Percentiles rank a stretch among this genome's conserved stretches.
Evolutionary conservation across 768 basidiomycete species (phyloP).

Genomic region (Suillus placidus): DNA sequence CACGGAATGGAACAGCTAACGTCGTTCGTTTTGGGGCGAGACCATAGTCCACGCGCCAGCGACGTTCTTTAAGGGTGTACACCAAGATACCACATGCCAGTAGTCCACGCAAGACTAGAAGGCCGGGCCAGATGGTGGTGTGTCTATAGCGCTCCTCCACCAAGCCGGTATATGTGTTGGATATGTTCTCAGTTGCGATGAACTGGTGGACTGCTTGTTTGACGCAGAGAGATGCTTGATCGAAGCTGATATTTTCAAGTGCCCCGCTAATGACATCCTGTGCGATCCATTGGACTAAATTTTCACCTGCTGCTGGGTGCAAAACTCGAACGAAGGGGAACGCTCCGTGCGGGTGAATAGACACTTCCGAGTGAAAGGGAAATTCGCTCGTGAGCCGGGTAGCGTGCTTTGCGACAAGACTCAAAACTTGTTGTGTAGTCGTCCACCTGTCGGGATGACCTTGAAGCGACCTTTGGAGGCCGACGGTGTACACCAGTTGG

Average conservation of each 20-base stretch:
- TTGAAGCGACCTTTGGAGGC: background rate
- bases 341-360: slow-evolving; percentile 1
- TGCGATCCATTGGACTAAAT: slow-evolving; percentile 15
- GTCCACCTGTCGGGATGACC: slow-evolving; percentile 17
- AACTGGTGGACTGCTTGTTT: slow-evolving; percentile 24
- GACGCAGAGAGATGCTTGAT: slow-evolving; percentile 1
- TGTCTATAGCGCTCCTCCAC: slow-evolving; percentile 14
- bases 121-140: background rate
- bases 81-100: background rate
- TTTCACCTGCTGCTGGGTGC: slow-evolving; percentile 11
- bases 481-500: background rate
- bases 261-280: slow-evolving; percentile 16
- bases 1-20: slow-evolving; percentile 1
- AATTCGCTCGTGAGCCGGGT: slow-evolving; percentile 11
- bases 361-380: slow-evolving; percentile 22
- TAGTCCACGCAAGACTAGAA: background rate
- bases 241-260: slow-evolving; percentile 1
- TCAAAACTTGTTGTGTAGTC: slow-evolving; percentile 33
- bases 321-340: slow-evolving; percentile 20
- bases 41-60: background rate
- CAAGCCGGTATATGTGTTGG: background rate
- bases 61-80: background rate
- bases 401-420: slow-evolving; percentile 24
- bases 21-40: background rate
- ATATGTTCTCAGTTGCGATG: slow-evolving; percentile 20